Percentiles rank a stretch among this genome's conserved stretches.
These are phyloP conservation scores for Cyphellophora attinorum DNA, from an alignment of 2,329 filamentous ascomycete species.

Conservation along the genomic window DNA sequence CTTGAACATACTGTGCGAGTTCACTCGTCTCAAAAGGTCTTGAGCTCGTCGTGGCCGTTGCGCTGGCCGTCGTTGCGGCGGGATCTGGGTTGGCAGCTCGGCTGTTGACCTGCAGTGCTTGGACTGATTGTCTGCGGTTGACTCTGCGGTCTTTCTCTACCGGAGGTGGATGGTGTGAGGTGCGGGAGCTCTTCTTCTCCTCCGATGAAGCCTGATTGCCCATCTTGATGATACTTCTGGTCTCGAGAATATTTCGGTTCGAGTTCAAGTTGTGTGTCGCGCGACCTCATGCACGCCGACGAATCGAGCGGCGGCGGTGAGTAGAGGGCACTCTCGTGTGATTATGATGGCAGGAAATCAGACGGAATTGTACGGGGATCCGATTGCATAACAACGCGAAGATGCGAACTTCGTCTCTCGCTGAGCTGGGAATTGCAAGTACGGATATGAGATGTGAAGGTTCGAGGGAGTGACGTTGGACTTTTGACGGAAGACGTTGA, in stretches of 20 bases:
- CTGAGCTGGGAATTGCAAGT: no score
- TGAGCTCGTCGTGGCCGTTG: conserved; percentile 29
- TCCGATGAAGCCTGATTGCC: conserved; percentile 19
- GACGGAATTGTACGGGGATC: not conserved
- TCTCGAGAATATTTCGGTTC: not conserved
- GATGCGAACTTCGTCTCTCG: no score
- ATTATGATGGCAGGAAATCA: conserved; percentile 1
- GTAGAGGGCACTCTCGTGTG: not conserved
- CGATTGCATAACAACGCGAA: not conserved
- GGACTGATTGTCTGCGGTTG: conserved; percentile 30
- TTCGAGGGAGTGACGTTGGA: no score
- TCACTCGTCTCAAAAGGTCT: conserved; percentile 22
- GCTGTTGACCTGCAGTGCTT: conserved; percentile 25
- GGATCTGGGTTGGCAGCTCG: conserved; percentile 34
- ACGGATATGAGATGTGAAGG: no score
- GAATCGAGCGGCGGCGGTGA: not conserved
- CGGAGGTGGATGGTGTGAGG: conserved; percentile 13
- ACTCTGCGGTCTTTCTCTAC: conserved; percentile 27
- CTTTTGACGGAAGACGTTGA: no score
- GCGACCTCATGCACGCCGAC: not conserved
- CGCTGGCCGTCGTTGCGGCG: conserved; percentile 32
- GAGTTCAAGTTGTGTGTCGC: conserved; percentile 1
- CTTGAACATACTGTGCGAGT: conserved; percentile 32
- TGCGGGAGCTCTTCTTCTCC: conserved; percentile 11
- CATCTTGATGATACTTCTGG: conserved; percentile 10